Base-by-base conservation (phyloP, 306 rosid genomes). In the Cicer yamashitae region DNA sequence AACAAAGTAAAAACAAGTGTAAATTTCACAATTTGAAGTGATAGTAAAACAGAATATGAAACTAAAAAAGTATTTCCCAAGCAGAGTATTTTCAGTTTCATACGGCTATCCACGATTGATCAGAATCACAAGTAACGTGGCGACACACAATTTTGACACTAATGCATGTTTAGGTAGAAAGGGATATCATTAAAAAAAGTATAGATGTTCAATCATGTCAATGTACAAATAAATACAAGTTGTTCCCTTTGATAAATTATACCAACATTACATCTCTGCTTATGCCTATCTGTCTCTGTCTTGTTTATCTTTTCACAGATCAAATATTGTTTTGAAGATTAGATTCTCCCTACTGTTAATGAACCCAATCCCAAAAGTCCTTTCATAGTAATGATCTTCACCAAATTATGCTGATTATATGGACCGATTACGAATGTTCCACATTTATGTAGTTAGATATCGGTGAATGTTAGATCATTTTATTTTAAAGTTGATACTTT, bases 331-430 rank as follows among this genome's bases (percentile, higher is more conserved):
- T 62, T 30, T 10, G 25, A 62, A 65, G 70, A 84, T 80, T 60
- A 72, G 74, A 84, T 84, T 76, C 80, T 60, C 57, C 48, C 68
- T 45, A 44, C 54, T 25, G 9, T 56, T 75, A 40, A 79, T 79
- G 77, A 80, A 76, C 82, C 76, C 72, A 76, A 84, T 75, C 82
- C 37, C 43, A 77, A 8, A 61, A 17, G 82, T 84, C 83, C 11
- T 61, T 71, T 80, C 77, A 30, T 17, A 80, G 22, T 59, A 69
- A 80, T 76, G 74, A 74, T 41, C 80, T 77, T 62, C 77, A 68
- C 78, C 74, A 61, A 67, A 77, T 73, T 77, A 15, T 47, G 22
- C 38, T 41, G 69, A 44, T 48, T 65, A 75, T 60, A 30, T 3
- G 34, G 34, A 30, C 5, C 3, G 34, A 30, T 30, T 30, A 3